Evolutionary conservation across 2,329 filamentous ascomycete genomes (phyloP).

Genomic region (Venturiaceae sp.): DNA sequence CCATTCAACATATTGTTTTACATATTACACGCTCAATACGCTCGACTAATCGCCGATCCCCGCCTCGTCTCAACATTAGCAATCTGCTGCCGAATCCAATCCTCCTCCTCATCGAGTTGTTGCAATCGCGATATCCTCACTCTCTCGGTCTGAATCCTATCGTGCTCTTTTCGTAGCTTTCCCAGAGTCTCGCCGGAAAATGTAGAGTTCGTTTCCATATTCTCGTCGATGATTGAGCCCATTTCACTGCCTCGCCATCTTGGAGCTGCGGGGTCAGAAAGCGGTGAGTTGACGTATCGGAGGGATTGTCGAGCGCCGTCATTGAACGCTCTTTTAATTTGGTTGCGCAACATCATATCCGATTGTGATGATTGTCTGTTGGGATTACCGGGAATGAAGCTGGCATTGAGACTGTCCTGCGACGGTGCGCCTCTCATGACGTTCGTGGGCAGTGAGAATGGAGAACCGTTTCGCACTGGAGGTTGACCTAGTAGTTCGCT

Average conservation of each 20-base stretch:
- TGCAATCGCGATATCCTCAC: not conserved
- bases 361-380: not conserved
- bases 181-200: not conserved
- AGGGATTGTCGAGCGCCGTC: not conserved
- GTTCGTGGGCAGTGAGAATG: not conserved
- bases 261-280: not conserved
- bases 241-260: not conserved
- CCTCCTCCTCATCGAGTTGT: not conserved
- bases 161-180: not conserved
- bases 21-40: not conserved
- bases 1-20: not conserved
- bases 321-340: not conserved
- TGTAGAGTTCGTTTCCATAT: not conserved
- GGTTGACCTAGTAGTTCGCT: not conserved
- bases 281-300: not conserved
- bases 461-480: not conserved
- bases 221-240: not conserved
- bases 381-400: not conserved
- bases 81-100: not conserved
- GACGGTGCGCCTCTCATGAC: not conserved
- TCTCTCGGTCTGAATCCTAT: not conserved
- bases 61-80: not conserved
- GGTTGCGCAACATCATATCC: not conserved
- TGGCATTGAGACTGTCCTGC: not conserved
- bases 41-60: not conserved